These are phyloP conservation scores for Davidsoniella neocaledoniae DNA, from an alignment of 2,329 filamentous ascomycete genomes.

Conservation along the genomic window DNA sequence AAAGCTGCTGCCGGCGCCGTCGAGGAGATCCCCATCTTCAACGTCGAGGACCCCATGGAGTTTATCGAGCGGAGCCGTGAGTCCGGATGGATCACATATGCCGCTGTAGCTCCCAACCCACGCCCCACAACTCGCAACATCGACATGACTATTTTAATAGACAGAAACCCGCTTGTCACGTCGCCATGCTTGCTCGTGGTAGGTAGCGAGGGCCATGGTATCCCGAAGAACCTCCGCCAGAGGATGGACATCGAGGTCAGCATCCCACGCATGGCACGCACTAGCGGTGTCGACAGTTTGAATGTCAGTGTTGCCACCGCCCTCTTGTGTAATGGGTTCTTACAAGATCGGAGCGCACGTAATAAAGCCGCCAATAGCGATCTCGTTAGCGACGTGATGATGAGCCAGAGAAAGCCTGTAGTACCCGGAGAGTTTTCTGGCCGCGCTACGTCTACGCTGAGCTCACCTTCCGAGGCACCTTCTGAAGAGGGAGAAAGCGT, in stretches of 20 bases:
- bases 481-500: background rate
- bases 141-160: slow-evolving; percentile 16
- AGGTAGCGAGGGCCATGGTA: slow-evolving; percentile 63
- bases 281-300: slow-evolving; percentile 61
- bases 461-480: background rate
- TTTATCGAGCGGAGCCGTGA: slow-evolving; percentile 54
- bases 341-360: slow-evolving; percentile 1
- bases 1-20: slow-evolving; percentile 82
- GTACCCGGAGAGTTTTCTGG: background rate
- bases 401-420: background rate
- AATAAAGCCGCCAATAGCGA: background rate
- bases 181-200: slow-evolving; percentile 65
- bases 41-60: slow-evolving; percentile 44
- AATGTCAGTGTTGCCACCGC: slow-evolving; percentile 85
- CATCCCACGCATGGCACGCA: slow-evolving; percentile 40
- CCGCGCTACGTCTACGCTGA: background rate
- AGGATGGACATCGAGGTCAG: slow-evolving; percentile 49
- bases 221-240: slow-evolving; percentile 46
- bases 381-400: background rate
- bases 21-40: slow-evolving; percentile 61
- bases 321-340: slow-evolving; percentile 53
- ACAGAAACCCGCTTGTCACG: slow-evolving; percentile 32
- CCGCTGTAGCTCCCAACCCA: slow-evolving; percentile 40
- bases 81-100: slow-evolving; percentile 70
- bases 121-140: slow-evolving; percentile 19